Conservation (phyloP, 495 filamentous ascomycete species). For the Monascus purpureus region DNA sequence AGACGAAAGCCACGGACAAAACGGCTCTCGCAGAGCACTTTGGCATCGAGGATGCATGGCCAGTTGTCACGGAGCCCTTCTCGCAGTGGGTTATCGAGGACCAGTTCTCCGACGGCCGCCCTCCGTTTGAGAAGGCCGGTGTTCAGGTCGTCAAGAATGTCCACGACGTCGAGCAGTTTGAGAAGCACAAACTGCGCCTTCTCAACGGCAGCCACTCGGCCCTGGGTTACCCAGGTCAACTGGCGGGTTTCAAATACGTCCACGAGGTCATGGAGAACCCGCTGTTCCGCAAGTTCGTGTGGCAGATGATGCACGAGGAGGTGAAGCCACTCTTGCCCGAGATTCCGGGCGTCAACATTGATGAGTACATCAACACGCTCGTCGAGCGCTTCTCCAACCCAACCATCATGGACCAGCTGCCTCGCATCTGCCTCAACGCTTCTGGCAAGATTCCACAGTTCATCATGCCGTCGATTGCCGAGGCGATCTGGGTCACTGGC, state of each 20-base stretch:
- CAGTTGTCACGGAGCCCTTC: constrained; percentile 36
- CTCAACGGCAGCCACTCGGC: constrained; percentile 35
- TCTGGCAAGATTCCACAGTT: constrained; percentile 38
- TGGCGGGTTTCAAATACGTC: constrained; percentile 33
- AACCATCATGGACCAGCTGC: constrained; percentile 32
- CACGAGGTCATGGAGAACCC: constrained; percentile 33
- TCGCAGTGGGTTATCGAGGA: constrained; percentile 38
- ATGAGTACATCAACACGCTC: constrained; percentile 30
- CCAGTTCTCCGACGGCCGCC: constrained; percentile 32
- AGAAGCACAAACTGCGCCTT: constrained; percentile 36
- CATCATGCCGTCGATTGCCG: constrained; percentile 36
- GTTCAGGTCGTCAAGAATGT: constrained; percentile 33
- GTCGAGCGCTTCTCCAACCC: constrained; percentile 37
- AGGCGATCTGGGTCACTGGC: constrained; percentile 29
- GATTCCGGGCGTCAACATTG: constrained; percentile 31
- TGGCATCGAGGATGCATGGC: constrained; percentile 31
- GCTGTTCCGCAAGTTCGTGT: constrained; percentile 23
- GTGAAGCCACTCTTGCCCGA: constrained; percentile 30
- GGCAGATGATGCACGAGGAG: constrained; percentile 37
- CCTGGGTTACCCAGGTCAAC: constrained; percentile 29
- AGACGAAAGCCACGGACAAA: constrained; percentile 27
- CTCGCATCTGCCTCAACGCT: constrained; percentile 30
- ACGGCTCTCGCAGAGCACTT: constrained; percentile 19
- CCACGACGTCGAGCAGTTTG: constrained; percentile 30
- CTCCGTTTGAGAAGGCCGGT: constrained; percentile 31